phyloP scores from a whole-genome alignment of 2,329 filamentous ascomycete species.

The Diaporthe citrichinensis region DNA sequence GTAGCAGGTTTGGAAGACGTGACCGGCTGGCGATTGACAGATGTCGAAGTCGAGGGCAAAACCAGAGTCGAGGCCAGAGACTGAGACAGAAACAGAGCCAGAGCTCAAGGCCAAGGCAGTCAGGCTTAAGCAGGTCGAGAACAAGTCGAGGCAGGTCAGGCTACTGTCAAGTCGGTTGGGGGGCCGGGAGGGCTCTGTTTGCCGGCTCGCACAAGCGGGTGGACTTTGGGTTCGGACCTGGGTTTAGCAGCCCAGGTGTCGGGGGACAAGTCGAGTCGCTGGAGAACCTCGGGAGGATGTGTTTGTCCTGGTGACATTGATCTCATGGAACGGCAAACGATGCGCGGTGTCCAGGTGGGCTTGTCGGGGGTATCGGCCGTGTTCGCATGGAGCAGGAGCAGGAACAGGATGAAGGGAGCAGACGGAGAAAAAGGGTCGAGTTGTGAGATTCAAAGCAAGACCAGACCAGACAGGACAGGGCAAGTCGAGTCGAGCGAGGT shows the following conservation, averaged over 20 bases:
- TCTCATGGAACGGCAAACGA: background rate
- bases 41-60: background rate
- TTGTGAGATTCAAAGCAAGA: background rate
- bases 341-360: background rate
- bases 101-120: background rate
- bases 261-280: background rate
- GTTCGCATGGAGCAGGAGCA: background rate
- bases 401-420: background rate
- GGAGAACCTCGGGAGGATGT: background rate
- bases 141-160: background rate
- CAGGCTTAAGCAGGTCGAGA: background rate
- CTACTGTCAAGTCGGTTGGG: background rate
- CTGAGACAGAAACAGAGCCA: background rate
- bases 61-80: background rate
- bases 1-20: background rate
- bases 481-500: background rate
- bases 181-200: background rate
- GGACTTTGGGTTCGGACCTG: background rate
- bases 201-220: background rate
- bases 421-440: background rate
- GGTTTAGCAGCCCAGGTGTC: background rate
- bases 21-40: background rate
- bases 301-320: slow-evolving; percentile 14
- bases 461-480: background rate
- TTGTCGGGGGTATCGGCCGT: slow-evolving; percentile 14